Evolutionary conservation across 2,329 filamentous ascomycete species (phyloP), one percentile per base, ranked within the genome.

Genomic region (Claviceps citrina): DNA sequence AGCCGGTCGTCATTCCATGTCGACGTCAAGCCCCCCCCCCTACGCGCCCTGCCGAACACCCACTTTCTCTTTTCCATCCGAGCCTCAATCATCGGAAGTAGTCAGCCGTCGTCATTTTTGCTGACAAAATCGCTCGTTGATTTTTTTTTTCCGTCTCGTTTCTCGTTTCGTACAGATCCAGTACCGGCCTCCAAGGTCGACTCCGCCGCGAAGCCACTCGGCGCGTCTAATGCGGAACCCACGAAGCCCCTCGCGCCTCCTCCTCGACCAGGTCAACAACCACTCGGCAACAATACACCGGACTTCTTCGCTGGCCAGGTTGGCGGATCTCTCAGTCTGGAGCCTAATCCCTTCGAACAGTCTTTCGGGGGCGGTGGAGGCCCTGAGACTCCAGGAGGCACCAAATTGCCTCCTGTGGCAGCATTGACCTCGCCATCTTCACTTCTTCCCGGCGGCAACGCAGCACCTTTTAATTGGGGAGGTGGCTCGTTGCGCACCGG

Each of bases 331-430:
- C 61, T 86, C 56, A 79, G 74, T 51, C 73, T 82, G 58, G 91
- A 96, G 66, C 86, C 86, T 44, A 96, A 98, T 61, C 89, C 91
- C 7, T 96, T 98, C 54, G 91, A 96, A 59, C 84, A 91, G 62
- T 95, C 89, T 6, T 98, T 98, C 58, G 78, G 73, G 49, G 67
- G 67, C 37, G 64, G 70, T 45, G 64, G 70, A 46, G 65, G 65
- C 40, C 73, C 76, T 50, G 84, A 93, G 58, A 93, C 89, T 25
- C 86, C 89, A 13, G 83, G 84, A 50, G 81, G 75, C 47, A 78
- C 76, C 43, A 80, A 94, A 54, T 68, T 98, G 46, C 91, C 91
- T 38, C 83, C 87, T 13, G 86, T 96, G 50, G 86, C 86, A 35
- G 75, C 86, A 46, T 72, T 98, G 52, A 93, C 91, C 19, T 96